Evolutionary conservation across 2,329 filamentous ascomycete genomes (phyloP).

Genomic region (Botrytis medusae): DNA sequence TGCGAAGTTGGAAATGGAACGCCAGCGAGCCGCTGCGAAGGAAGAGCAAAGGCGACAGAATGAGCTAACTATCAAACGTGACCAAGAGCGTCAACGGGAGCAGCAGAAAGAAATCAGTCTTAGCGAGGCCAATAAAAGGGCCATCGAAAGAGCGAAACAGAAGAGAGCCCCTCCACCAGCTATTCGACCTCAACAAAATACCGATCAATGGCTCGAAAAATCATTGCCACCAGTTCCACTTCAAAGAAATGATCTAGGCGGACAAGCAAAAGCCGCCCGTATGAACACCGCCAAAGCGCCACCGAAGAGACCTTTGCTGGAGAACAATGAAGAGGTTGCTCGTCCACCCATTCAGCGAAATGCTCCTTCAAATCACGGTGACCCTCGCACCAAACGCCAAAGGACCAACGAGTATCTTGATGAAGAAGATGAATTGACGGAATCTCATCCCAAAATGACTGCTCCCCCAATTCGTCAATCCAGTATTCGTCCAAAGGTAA

Average conservation of each 20-base stretch:
- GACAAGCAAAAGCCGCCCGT: conserved; percentile 46
- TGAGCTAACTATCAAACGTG: conserved; percentile 58
- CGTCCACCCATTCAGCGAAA: conserved; percentile 52
- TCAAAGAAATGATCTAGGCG: conserved; percentile 32
- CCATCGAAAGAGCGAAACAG: conserved; percentile 65
- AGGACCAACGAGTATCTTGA: conserved; percentile 70
- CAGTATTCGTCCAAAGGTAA: conserved; percentile 51
- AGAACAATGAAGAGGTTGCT: conserved; percentile 56
- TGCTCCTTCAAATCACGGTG: conserved; percentile 63
- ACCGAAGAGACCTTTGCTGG: conserved; percentile 71
- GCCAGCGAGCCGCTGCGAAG: conserved; percentile 66
- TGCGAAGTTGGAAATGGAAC: conserved; percentile 77
- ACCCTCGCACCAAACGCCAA: conserved; percentile 67
- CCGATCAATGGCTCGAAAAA: conserved; percentile 36
- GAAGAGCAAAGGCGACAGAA: conserved; percentile 65
- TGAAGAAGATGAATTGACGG: conserved; percentile 63
- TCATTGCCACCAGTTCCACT: conserved; percentile 36
- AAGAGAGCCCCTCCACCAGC: conserved; percentile 63
- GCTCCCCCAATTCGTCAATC: conserved; percentile 84
- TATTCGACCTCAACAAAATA: conserved; percentile 52
- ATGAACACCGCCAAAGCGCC: conserved; percentile 69
- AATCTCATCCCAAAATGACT: conserved; percentile 66
- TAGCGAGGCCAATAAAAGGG: conserved; percentile 65
- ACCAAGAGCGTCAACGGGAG: conserved; percentile 52
- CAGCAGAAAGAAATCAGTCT: conserved; percentile 47